Evolutionary conservation across 2,329 filamentous ascomycete genomes (phyloP), one percentile per base, ranked within the genome.

Genomic region (Fusarium pseudonygamai): DNA sequence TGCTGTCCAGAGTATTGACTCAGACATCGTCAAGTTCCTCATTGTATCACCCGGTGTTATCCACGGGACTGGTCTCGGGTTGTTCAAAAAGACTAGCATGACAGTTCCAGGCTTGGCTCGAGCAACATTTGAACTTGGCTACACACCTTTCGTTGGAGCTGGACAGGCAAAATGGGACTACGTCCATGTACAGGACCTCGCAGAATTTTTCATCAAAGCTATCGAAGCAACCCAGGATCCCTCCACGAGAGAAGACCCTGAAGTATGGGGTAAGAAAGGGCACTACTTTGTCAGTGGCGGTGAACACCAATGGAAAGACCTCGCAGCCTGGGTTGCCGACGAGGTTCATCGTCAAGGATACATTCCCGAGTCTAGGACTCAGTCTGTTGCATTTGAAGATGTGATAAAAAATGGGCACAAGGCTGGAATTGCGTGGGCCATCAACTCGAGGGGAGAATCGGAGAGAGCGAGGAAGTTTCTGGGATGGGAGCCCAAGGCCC

Each of bases 251-350:
- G 81, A 84, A 9, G 87, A 90, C 64, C 82, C 87, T 2, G 91
- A 93, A 75, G 82, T 90, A 9, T 94, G 92, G 86, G 91, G 91
- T 3, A 80, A 80, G 1, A 80, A 88, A 39, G 91, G 85, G 2
- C 94, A 94, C 71, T 94, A 90, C 82, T 90, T 94, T 70, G 85
- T 87, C 13, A 49, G 36, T 6, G 45, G 47, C 7, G 91, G 89
- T 4, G 82, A 87, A 60, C 89, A 92, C 78, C 82, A 82, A 30
- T 94, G 91, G 92, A 86, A 88, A 10, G 89, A 93, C 20, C 78
- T 92, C 13, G 83, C 89, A 6, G 79, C 81, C 65, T 83, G 83
- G 77, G 84, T 93, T 64, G 89, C 88, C 3, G 85, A 90, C 46
- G 86, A 88, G 75, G 89, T 74, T 11, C 75, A 64, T 40, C 83